Evolutionary conservation across 2,329 filamentous ascomycete species (phyloP), one percentile per base, ranked within the genome.

Genomic region (Pseudogymnoascus sp.): DNA sequence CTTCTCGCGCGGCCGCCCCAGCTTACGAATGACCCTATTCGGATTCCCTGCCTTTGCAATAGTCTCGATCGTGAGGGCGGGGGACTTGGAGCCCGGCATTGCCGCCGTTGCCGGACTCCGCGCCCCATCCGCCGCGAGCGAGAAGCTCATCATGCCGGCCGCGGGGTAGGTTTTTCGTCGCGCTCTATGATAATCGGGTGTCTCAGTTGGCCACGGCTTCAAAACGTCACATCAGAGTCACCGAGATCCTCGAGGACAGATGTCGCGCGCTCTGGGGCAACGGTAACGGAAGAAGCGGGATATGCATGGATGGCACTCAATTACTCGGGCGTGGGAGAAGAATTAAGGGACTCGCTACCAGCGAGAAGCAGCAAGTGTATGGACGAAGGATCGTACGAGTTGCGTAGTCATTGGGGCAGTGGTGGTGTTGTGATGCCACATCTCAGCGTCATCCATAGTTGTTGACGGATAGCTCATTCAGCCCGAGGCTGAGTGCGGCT

Each of bases 401-500:
- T 55, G 49, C 49, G 49, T 55, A 55, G 49, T 33, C 28, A 55
- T 55, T 55, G 49, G 49, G 49, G 49, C 49, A 55, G 45, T 55
- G 45, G 49, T 55, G 49, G 49, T 55, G 49, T 33, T 55, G 28
- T 22, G 19, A 19, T 55, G 49, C 49, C 49, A 55, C 28, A 55
- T 55, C 28, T 55, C 49, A 55, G 49, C 49, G 49, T 55, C 49
- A 55, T 55, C 28, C 16, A 55, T 55, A 12, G 45, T 19, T 4
- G 45, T 55, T 8, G 45, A 55, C 39, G 19, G 12, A 30, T 52
- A 52, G 45, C 45, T 14, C 23, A 52, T 52, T 55, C 28, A 55
- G 49, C 49, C 49, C 49, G 49, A 55, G 49, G 49, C 49, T 55
- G 49, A 55, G 49, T 55, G 49, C 28, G 49, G 49, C 49, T 55